Conservation (phyloP, 371 early-diverging fungal genomes). For the Zychaea mexicana region DNA sequence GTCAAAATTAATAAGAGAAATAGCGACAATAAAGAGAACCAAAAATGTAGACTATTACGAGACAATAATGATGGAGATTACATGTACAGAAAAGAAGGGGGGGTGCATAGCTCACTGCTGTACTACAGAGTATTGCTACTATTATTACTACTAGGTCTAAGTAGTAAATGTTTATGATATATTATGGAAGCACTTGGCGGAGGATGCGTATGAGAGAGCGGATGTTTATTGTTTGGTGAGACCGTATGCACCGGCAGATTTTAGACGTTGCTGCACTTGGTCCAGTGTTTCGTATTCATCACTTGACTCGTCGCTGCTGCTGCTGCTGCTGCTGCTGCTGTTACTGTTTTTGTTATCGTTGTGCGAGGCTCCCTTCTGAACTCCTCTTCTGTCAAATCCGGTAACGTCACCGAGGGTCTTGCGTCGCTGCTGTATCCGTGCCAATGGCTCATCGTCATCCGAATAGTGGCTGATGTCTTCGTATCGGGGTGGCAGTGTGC, state of each 20-base stretch:
- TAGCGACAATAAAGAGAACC: not conserved
- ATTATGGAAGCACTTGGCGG: not conserved
- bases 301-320: not conserved
- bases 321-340: too few relatives aligned
- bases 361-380: too few relatives aligned
- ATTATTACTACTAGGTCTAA: too few relatives aligned
- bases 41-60: too few relatives aligned
- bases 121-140: too few relatives aligned
- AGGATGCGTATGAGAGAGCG: too few relatives aligned
- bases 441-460: not conserved
- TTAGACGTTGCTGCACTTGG: constrained; percentile 1
- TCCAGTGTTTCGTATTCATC: constrained; percentile 2
- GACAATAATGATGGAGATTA: too few relatives aligned
- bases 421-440: not conserved
- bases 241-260: not conserved
- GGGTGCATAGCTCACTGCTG: too few relatives aligned
- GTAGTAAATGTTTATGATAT: too few relatives aligned
- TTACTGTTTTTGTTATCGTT: too few relatives aligned
- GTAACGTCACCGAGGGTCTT: too few relatives aligned
- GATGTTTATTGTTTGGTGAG: not conserved
- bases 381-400: not conserved
- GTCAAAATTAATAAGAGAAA: not conserved
- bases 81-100: too few relatives aligned
- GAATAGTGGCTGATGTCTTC: not conserved
- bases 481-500: not conserved